Evolutionary conservation across 2,329 filamentous ascomycete species (phyloP).

Genomic region (Xylaria sp.): DNA sequence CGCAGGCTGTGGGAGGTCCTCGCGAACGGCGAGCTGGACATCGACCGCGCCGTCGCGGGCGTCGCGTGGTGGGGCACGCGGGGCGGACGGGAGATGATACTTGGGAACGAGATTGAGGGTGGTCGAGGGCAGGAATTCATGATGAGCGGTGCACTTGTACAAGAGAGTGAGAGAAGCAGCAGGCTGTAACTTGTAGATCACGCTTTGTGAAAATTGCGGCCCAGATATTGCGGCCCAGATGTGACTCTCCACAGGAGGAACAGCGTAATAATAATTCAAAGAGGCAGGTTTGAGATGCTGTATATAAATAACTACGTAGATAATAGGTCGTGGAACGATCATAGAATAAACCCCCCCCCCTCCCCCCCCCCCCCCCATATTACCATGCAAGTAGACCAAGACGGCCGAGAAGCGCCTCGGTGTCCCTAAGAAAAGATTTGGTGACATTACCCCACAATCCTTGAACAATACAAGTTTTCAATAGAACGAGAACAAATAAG

Average conservation of each 20-base stretch:
- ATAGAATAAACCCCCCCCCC: no score
- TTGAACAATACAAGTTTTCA: neutral
- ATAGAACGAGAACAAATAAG: no score
- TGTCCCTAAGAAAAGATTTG: neutral
- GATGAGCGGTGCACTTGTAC: constrained; percentile 66
- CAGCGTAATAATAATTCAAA: neutral
- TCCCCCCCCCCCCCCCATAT: no score
- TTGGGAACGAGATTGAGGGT: constrained; percentile 36
- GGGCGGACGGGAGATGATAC: constrained; percentile 64
- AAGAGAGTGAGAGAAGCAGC: constrained; percentile 44
- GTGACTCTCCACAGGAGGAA: neutral
- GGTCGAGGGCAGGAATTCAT: constrained; percentile 49
- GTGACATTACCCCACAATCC: neutral
- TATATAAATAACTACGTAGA: neutral
- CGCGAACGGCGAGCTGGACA: constrained; percentile 86
- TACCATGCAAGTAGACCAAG: neutral
- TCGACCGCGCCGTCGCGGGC: constrained; percentile 80
- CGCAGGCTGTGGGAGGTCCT: constrained; percentile 83
- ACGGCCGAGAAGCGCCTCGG: neutral
- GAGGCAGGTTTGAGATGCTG: neutral
- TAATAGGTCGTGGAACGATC: neutral
- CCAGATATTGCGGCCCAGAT: neutral
- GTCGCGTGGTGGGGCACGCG: constrained; percentile 85
- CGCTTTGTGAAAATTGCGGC: no score
- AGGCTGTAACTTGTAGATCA: constrained; percentile 19